Evolutionary conservation across 768 basidiomycete species (phyloP), one percentile per base, ranked within the genome.

Genomic region (Tephrocybe sp.): DNA sequence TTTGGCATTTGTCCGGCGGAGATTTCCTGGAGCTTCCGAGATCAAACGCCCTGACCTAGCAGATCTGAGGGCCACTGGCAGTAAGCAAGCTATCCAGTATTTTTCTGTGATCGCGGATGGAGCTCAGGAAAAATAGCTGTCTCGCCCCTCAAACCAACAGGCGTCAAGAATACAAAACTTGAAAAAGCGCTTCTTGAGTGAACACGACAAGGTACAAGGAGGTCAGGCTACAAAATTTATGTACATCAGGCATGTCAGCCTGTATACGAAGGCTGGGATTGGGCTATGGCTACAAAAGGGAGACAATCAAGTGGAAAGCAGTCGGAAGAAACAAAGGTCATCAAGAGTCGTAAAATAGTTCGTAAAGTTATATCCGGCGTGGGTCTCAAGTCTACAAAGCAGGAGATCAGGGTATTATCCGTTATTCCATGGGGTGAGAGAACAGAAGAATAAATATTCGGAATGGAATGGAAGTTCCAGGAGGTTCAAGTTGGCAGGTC

Each of bases 261-360:
- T 46, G 38, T 5, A 14, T 26, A 44, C 28, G 51, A 43, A 12
- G 30, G 17, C 26, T 9, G 26, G 18, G 25, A 38, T 15, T 30
- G 34, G 30, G 50, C 56, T 58, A 58, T 46, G 50, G 56, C 48
- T 58, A 58, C 56, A 55, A 25, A 24, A 20, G 33, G 18, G 24
- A 37, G 44, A 50, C 20, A 37, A 34, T 7, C 15, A n/a, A n/a
- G n/a, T n/a, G n/a, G 40, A 53, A 42, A 36, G 18, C 28, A 48
- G 21, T 5, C 26, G 39, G 28, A 36, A 26, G 7, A 39, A 41
- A 21, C 45, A 12, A 34, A 14, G 44, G 18, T 43, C 53, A 25
- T 47, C 4, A 20, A 42, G 8, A 8, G 32, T 39, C 45, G 23
- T 45, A 45, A 44, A 32, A 41, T 24, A 10, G 21, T 26, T 12